Conservation (phyloP, 2,329 filamentous ascomycete species). For the Cordyceps militaris region DNA sequence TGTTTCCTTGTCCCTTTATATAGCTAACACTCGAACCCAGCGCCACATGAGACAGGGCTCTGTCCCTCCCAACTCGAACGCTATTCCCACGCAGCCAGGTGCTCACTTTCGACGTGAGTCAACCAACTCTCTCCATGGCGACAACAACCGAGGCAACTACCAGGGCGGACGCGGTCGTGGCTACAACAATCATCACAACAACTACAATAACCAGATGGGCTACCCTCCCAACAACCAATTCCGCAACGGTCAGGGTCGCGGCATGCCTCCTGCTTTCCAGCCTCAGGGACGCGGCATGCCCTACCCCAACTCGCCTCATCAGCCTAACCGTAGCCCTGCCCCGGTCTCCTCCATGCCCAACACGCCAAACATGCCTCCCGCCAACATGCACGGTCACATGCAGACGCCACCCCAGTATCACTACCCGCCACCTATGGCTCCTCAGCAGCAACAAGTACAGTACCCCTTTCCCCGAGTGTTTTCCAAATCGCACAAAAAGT, state of each 20-base stretch:
- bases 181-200: conserved; percentile 31
- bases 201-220: conserved; percentile 41
- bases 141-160: conserved; percentile 46
- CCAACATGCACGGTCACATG: conserved; percentile 48
- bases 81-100: conserved; percentile 56
- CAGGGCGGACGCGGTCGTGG: conserved; percentile 45
- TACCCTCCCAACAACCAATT: conserved; percentile 38
- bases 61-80: conserved; percentile 53
- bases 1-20: conserved; percentile 11
- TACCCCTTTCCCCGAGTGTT: conserved; percentile 31
- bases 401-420: conserved; percentile 56
- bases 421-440: conserved; percentile 50
- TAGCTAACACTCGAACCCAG: conserved; percentile 28
- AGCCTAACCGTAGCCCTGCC: conserved; percentile 59
- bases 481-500: conserved; percentile 6
- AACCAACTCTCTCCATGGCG: conserved; percentile 65
- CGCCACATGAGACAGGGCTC: conserved; percentile 63
- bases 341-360: conserved; percentile 58
- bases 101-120: conserved; percentile 79
- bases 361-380: conserved; percentile 61
- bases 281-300: conserved; percentile 39
- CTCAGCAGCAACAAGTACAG: conserved; percentile 56
- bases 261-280: conserved; percentile 43
- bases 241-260: conserved; percentile 41
- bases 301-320: conserved; percentile 52